Evolutionary conservation across 2,329 filamentous ascomycete genomes (phyloP), one percentile per base, ranked within the genome.

Genomic region (Xylaria multiplex): DNA sequence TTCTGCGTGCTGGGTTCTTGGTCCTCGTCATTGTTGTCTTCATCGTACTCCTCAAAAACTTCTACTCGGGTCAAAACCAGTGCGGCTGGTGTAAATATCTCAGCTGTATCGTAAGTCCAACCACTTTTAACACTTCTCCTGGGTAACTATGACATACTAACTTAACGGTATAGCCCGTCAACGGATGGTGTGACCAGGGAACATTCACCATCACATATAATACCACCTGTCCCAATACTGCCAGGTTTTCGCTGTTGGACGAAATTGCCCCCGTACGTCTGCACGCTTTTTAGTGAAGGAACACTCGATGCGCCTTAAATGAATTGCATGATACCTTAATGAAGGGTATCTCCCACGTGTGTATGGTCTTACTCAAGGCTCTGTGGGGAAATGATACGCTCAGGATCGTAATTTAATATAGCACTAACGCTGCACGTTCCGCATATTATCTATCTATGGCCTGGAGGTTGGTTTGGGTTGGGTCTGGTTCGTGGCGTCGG

Each of bases 81-180:
- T 99, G 96, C 79, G 84, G 81, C 11, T 99, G 96, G 96, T 99
- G 96, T 84, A 96, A 96, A 82, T 96, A 97, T 75, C 80, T 99
- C 73, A 96, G 91, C 78, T 99, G 96, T 77, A 81, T 99, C 81
- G 93, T 96, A 83, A 87, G 93, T 90, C 50, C 69, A 40, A 52
- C 3, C 59, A 55, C 16, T 13, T 45, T 30, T 35, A n/a, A 5
- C 13, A 3, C 54, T 13, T 19, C 1, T 27, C 19, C 19, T 8
- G 4, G 2, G 13, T 50, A 27, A 11, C 2, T 6, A 2, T 2
- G 22, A 2, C n/a, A 16, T 58, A 35, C 67, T 70, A 14, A 71
- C 61, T n/a, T 13, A 13, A 50, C 1, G 2, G 56, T 48, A 74
- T 49, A 77, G 76, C 72, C 72, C 32, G 73, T 77, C 46, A 77